Evolutionary conservation across 805 yeast species (phyloP).

Genomic region (Candida cerambycidarum): DNA sequence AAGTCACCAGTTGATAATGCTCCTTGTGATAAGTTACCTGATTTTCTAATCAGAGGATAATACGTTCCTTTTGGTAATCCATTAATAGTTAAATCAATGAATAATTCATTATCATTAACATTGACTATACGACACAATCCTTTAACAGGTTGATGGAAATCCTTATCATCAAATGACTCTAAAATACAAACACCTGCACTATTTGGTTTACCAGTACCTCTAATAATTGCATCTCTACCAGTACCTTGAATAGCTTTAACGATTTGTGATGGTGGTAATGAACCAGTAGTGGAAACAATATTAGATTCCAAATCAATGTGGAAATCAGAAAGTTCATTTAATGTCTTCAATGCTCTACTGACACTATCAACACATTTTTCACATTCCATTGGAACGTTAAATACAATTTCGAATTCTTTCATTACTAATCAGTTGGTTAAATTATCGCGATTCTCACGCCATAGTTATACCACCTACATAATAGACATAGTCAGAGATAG

Average conservation of each 20-base stretch:
- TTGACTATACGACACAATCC: constrained; percentile 87
- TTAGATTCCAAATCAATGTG: constrained; percentile 60
- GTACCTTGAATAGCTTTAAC: constrained; percentile 65
- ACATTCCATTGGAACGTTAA: constrained; percentile 86
- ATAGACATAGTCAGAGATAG: too few species aligned
- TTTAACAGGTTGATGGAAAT: constrained; percentile 59
- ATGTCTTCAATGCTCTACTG: constrained; percentile 46
- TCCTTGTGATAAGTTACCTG: constrained; percentile 78
- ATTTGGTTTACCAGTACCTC: constrained; percentile 87
- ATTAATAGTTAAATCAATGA: constrained; percentile 77
- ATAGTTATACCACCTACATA: too few species aligned
- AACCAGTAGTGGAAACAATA: constrained; percentile 66
- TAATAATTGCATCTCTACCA: constrained; percentile 86
- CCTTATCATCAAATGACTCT: constrained; percentile 62
- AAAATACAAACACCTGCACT: constrained; percentile 89
- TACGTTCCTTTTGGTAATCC: constrained; percentile 69
- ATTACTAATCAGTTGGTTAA: constrained; percentile 2
- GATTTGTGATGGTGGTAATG: constrained; percentile 72
- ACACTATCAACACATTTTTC: constrained; percentile 67
- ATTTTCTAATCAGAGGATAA: constrained; percentile 63
- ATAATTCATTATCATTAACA: constrained; percentile 50
- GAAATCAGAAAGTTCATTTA: constrained; percentile 51
- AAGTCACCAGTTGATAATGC: constrained; percentile 63
- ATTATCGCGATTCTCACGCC: not conserved
- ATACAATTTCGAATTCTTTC: constrained; percentile 58